Percentiles rank a stretch among this genome's conserved stretches.
Conservation (phyloP, 768 basidiomycete genomes). For the Amanita inopinata region DNA sequence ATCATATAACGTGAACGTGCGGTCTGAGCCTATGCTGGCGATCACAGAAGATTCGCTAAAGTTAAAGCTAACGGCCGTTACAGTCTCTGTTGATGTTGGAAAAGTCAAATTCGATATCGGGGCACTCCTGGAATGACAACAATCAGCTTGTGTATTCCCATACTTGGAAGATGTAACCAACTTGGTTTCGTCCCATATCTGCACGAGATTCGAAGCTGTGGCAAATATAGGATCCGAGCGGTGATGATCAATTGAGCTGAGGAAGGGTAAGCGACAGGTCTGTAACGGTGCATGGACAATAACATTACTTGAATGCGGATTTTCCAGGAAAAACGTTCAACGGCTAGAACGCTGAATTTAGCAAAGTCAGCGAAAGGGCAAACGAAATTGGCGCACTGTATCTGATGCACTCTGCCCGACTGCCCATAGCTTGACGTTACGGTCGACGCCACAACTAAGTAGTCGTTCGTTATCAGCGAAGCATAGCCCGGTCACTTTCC, state of each 20-base stretch:
- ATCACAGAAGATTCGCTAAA: conserved; percentile 88
- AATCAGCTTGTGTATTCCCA: neutral
- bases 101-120: conserved; percentile 84
- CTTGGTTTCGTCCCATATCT: conserved; percentile 98
- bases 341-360: conserved; percentile 34
- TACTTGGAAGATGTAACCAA: conserved; percentile 23
- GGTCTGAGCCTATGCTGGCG: conserved; percentile 90
- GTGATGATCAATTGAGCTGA: conserved; percentile 91
- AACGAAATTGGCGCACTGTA: conserved; percentile 22
- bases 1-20: conserved; percentile 94
- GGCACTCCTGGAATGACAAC: conserved; percentile 45
- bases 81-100: conserved; percentile 80
- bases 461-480: conserved; percentile 57
- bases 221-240: conserved; percentile 84
- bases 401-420: conserved; percentile 22
- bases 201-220: conserved; percentile 86
- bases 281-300: neutral
- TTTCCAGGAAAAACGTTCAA: conserved; percentile 77
- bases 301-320: conserved; percentile 76
- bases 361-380: neutral
- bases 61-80: conserved; percentile 86
- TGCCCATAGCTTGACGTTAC: conserved; percentile 78
- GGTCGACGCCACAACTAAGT: conserved; percentile 76
- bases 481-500: conserved; percentile 75
- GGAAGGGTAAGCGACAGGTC: conserved; percentile 10